Evolutionary conservation across 2,329 filamentous ascomycete species (phyloP).

Genomic region (Neospermospora avenae): DNA sequence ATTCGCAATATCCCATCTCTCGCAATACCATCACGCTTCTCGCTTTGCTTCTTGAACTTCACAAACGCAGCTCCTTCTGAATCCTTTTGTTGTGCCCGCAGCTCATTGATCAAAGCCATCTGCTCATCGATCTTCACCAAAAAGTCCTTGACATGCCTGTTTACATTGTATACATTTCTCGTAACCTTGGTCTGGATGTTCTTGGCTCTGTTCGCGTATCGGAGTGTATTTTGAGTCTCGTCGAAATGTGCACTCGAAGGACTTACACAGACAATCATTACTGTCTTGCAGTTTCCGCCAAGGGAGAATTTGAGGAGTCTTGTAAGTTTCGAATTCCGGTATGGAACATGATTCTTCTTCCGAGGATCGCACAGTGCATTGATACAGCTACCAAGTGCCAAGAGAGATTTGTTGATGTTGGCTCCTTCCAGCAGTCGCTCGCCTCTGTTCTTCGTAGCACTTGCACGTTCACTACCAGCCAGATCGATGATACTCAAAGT

Average conservation of each 20-base stretch:
- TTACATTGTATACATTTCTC: conserved; percentile 98
- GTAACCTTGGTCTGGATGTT: conserved; percentile 99
- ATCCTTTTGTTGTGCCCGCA: conserved; percentile 90
- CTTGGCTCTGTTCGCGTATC: conserved; percentile 96
- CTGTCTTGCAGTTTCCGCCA: conserved; percentile 96
- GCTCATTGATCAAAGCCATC: conserved; percentile 92
- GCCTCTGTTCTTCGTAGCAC: conserved; percentile 93
- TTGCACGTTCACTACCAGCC: conserved; percentile 92
- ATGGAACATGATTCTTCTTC: conserved; percentile 91
- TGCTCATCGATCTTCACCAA: conserved; percentile 99
- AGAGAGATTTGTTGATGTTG: conserved; percentile 98
- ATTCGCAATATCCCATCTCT: conserved; percentile 79
- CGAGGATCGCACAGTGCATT: conserved; percentile 93
- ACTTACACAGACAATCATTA: conserved; percentile 99
- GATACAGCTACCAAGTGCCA: conserved; percentile 94
- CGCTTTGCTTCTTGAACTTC: conserved; percentile 87
- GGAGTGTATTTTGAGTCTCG: conserved; percentile 95
- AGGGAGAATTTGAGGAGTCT: conserved; percentile 94
- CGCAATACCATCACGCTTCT: conserved; percentile 74
- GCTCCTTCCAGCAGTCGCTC: conserved; percentile 89
- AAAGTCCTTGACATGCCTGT: conserved; percentile 98
- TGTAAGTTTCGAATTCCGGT: conserved; percentile 96
- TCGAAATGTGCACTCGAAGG: conserved; percentile 96
- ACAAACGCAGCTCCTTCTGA: conserved; percentile 75
- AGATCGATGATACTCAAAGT: conserved; percentile 98